Conservation (phyloP, 441 rosid genomes). For the Bocquillonia castaneifolia region DNA sequence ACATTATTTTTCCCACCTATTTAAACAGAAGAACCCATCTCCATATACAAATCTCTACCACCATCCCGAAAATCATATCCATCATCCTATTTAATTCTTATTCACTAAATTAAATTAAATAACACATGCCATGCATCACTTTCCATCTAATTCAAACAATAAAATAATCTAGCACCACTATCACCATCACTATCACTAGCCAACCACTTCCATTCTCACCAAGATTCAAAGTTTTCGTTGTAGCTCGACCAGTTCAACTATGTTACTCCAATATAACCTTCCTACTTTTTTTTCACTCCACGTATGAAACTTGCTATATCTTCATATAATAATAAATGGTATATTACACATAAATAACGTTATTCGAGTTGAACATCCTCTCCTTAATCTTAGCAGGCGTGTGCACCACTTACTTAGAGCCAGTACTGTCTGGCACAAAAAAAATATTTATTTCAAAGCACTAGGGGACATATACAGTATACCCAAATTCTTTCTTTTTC, state of each 20-base stretch:
- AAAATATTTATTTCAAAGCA: background rate
- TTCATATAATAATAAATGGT: too few relatives aligned
- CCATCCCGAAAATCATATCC: background rate
- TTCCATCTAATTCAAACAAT: slow-evolving; percentile 11
- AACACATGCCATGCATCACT: slow-evolving; percentile 3
- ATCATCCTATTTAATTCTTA: background rate
- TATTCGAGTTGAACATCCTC: too few relatives aligned
- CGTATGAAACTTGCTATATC: too few relatives aligned
- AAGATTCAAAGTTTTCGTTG: background rate
- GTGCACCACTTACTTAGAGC: background rate
- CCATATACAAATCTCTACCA: too few relatives aligned
- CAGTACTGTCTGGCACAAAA: background rate
- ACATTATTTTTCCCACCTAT: background rate
- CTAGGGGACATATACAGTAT: background rate
- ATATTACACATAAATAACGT: too few relatives aligned
- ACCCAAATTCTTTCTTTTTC: background rate
- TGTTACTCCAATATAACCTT: too few relatives aligned
- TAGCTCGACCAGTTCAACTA: too few relatives aligned
- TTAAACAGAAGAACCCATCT: background rate
- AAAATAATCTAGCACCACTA: background rate
- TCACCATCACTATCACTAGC: background rate
- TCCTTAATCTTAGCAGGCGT: background rate
- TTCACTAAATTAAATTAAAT: background rate
- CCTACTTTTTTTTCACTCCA: too few relatives aligned
- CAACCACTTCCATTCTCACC: background rate